Evolutionary conservation across 305 asterid species (phyloP).

Genomic region (Fraxinus baroniana): DNA sequence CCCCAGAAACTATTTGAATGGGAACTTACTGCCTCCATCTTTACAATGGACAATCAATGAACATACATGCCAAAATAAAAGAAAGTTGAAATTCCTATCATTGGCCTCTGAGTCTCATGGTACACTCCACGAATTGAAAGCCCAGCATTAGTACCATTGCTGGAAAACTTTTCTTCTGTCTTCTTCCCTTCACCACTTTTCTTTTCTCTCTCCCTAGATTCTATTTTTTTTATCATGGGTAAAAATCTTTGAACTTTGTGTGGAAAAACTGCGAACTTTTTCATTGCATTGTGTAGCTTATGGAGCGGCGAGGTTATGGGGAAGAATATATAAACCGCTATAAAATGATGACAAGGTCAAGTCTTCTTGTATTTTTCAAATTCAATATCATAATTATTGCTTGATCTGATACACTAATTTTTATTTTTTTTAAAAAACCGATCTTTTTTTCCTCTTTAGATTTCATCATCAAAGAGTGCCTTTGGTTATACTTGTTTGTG

Average conservation of each 20-base stretch:
- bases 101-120: not conserved
- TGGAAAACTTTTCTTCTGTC: not conserved
- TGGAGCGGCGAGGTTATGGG: constrained; percentile 96
- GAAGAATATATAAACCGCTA: constrained; percentile 92
- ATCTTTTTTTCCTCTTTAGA: constrained; percentile 35
- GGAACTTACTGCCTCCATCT: not conserved
- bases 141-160: not conserved
- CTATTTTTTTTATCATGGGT: not conserved
- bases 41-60: not conserved
- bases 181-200: not conserved
- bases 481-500: constrained; percentile 96
- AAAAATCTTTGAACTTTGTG: not conserved
- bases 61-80: not conserved
- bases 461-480: constrained; percentile 99
- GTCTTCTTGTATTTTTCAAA: constrained; percentile 23
- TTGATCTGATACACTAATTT: constrained; percentile 20
- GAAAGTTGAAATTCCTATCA: not conserved
- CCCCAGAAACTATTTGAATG: not conserved
- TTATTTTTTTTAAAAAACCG: not conserved
- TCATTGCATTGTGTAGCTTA: constrained; percentile 54
- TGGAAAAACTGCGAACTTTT: not conserved
- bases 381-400: constrained; percentile 13
- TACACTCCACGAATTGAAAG: not conserved
- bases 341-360: constrained; percentile 95
- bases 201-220: not conserved